phyloP scores from a whole-genome alignment of 345 rosid species.

The Eucalyptus brandiana region DNA sequence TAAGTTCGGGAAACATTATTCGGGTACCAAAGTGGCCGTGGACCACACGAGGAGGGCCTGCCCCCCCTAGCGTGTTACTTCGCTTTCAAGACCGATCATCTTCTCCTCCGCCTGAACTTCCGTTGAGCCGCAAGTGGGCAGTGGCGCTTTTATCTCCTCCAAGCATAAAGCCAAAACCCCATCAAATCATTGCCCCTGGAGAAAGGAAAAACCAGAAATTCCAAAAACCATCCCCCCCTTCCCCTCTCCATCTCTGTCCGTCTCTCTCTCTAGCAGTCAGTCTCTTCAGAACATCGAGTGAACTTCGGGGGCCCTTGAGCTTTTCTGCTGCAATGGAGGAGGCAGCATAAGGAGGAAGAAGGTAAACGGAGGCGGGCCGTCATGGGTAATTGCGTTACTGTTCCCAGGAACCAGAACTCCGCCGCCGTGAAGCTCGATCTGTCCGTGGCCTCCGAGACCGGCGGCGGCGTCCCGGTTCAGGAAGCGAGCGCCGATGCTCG shows the following conservation, averaged over 20 bases:
- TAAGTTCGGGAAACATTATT: background rate
- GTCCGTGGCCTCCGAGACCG: background rate
- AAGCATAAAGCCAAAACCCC: slow-evolving; percentile 1
- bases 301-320: background rate
- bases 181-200: background rate
- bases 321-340: background rate
- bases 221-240: background rate
- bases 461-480: background rate
- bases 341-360: background rate
- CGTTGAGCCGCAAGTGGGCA: background rate
- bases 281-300: background rate
- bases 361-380: background rate
- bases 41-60: background rate
- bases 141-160: background rate
- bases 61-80: background rate
- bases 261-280: background rate
- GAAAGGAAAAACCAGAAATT: background rate
- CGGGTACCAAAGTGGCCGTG: background rate
- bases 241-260: background rate
- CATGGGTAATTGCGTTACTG: slow-evolving; percentile 39
- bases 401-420: slow-evolving; percentile 4
- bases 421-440: slow-evolving; percentile 7
- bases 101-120: background rate
- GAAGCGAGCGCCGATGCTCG: background rate
- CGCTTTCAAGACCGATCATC: slow-evolving; percentile 55